These are phyloP conservation scores for Pachysandra terminalis DNA, from an alignment of 164 flowering plant genomes.

Conservation along the genomic window DNA sequence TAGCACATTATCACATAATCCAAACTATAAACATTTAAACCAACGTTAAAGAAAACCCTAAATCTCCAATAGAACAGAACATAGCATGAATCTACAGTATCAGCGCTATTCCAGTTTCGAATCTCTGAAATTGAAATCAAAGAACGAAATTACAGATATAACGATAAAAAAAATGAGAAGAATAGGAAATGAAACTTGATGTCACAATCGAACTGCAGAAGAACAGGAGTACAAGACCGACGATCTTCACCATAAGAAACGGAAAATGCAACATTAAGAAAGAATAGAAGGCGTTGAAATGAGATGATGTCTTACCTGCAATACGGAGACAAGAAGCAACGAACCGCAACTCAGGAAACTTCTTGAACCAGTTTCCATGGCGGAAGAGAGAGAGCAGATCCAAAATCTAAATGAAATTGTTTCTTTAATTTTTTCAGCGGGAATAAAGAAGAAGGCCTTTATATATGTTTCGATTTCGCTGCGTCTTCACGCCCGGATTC, in stretches of 20 bases:
- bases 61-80: background rate
- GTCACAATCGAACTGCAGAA: background rate
- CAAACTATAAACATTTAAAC: background rate
- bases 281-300: background rate
- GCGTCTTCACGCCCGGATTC: too few relatives aligned
- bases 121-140: background rate
- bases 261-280: background rate
- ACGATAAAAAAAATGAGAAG: background rate
- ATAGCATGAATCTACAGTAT: background rate
- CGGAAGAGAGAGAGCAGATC: background rate
- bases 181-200: background rate
- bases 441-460: background rate
- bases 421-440: background rate
- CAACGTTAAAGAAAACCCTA: background rate
- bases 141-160: background rate
- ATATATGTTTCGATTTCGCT: slow-evolving; percentile 1
- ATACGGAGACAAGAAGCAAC: slow-evolving; percentile 2
- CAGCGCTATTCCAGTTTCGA: background rate
- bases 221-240: background rate
- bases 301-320: slow-evolving; percentile 10
- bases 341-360: background rate
- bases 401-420: too few relatives aligned
- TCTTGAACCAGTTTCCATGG: slow-evolving; percentile 13
- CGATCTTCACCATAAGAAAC: background rate
- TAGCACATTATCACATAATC: background rate